phyloP scores from a whole-genome alignment of 176 grass and related monocot species.

The Cocos nucifera region DNA sequence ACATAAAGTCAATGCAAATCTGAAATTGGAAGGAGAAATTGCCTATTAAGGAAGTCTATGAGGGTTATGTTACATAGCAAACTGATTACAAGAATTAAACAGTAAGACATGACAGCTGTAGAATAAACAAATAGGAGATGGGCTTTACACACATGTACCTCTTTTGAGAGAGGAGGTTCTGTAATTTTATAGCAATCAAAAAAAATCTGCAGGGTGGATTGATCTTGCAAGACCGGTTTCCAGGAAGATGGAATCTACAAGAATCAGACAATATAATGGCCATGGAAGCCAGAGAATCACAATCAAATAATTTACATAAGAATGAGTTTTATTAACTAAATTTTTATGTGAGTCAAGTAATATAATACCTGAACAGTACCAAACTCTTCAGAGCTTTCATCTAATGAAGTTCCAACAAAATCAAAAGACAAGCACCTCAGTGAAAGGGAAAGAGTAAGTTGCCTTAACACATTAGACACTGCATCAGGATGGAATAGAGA shows the following conservation, averaged over 20 bases:
- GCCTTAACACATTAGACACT: constrained; percentile 63
- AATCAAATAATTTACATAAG: too few species aligned
- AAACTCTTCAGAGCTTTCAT: constrained; percentile 99
- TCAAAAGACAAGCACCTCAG: constrained; percentile 97
- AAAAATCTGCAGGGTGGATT: constrained; percentile 88
- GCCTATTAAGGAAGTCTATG: too few species aligned
- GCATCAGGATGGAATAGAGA: constrained; percentile 24
- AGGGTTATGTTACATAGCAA: too few species aligned
- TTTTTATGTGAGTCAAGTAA: background rate
- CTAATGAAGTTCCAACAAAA: constrained; percentile 90
- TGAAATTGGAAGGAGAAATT: too few species aligned
- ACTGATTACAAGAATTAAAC: too few species aligned
- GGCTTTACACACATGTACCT: constrained; percentile 37
- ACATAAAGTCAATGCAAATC: too few species aligned
- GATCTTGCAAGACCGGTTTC: constrained; percentile 90
- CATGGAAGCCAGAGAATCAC: background rate
- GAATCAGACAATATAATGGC: constrained; percentile 14
- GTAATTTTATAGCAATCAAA: constrained; percentile 93
- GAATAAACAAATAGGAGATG: too few species aligned
- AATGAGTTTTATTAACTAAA: too few species aligned
- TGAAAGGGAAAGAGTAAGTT: constrained; percentile 74
- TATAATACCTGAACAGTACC: constrained; percentile 83
- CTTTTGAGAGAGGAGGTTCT: constrained; percentile 69
- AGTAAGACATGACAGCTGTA: too few species aligned
- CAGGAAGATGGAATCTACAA: constrained; percentile 89